Conservation (phyloP, 225 moss, liverwort and hornwort species). For the Physcomitrium patens region DNA sequence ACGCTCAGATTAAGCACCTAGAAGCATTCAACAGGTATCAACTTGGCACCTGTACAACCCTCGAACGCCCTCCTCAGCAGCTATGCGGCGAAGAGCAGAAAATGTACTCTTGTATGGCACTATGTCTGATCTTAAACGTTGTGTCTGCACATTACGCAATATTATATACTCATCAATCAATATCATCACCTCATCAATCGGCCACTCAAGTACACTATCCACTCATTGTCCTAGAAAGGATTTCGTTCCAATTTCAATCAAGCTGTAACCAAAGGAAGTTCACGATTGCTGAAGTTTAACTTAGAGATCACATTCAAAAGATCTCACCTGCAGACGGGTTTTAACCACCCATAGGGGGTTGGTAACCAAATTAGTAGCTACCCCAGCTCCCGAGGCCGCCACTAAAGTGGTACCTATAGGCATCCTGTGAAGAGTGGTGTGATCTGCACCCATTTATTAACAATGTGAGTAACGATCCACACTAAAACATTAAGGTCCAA, state of each 20-base stretch:
- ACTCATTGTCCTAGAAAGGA: neutral
- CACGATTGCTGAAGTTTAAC: conserved; percentile 4
- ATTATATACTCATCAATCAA: neutral
- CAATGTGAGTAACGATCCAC: conserved; percentile 28
- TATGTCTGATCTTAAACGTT: conserved; percentile 86
- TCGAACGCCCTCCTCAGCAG: conserved; percentile 84
- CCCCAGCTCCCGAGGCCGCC: conserved; percentile 94
- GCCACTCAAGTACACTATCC: conserved; percentile 3
- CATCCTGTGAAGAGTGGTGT: conserved; percentile 66
- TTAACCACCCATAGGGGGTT: conserved; percentile 99
- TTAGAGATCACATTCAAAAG: conserved; percentile 17
- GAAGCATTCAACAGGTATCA: conserved; percentile 33
- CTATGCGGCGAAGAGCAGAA: conserved; percentile 91
- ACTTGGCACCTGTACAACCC: conserved; percentile 84
- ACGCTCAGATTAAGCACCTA: neutral
- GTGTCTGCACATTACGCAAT: conserved; percentile 65
- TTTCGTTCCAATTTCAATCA: neutral
- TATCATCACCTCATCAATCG: neutral
- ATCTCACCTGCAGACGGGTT: conserved; percentile 79
- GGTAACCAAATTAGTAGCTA: conserved; percentile 88
- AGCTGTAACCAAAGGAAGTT: neutral
- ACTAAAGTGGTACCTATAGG: conserved; percentile 74
- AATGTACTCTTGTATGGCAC: conserved; percentile 93
- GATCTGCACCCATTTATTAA: conserved; percentile 38
- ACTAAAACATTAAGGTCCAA: conserved; percentile 19